A percentile compares a stretch with the other conserved stretches of the same genome.
Conservation (phyloP, 2,329 filamentous ascomycete species). For the Trichoderma sp. region DNA sequence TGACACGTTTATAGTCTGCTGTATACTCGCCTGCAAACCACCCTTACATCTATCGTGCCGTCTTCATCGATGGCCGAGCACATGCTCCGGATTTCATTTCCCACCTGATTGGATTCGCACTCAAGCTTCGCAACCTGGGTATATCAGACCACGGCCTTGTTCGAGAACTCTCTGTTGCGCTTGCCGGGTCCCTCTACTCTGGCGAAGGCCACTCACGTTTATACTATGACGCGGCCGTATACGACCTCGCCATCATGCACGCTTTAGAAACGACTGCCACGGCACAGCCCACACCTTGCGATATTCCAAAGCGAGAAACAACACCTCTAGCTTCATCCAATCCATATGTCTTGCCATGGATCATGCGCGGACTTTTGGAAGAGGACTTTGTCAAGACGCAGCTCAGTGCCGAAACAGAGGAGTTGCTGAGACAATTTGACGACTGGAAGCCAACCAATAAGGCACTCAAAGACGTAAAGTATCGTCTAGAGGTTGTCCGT, state of each 20-base stretch:
- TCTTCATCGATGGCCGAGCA: conserved; percentile 90
- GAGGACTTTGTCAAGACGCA: conserved; percentile 88
- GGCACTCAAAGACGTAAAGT: conserved; percentile 93
- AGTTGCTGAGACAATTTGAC: conserved; percentile 86
- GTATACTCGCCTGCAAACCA: conserved; percentile 84
- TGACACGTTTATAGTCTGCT: conserved; percentile 64
- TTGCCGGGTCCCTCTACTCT: conserved; percentile 88
- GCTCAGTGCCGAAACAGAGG: conserved; percentile 73
- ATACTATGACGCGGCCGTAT: conserved; percentile 87
- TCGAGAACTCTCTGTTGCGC: conserved; percentile 81
- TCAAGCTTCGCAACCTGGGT: conserved; percentile 92
- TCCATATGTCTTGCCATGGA: conserved; percentile 91
- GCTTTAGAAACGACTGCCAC: conserved; percentile 71
- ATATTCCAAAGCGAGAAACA: conserved; percentile 33
- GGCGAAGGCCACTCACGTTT: conserved; percentile 93
- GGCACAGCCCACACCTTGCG: conserved; percentile 35
- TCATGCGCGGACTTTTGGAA: conserved; percentile 89
- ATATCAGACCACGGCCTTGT: conserved; percentile 92
- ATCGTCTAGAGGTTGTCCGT: conserved; percentile 85
- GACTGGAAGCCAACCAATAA: conserved; percentile 91
- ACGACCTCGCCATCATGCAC: conserved; percentile 75
- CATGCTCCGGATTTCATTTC: conserved; percentile 94
- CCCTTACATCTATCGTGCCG: conserved; percentile 92
- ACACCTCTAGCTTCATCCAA: conserved; percentile 61
- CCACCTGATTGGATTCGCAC: conserved; percentile 86